A percentile compares a stretch with the other conserved stretches of the same genome.
phyloP scores from a whole-genome alignment of 257 asterid species.

The Phtheirospermum japonicum region DNA sequence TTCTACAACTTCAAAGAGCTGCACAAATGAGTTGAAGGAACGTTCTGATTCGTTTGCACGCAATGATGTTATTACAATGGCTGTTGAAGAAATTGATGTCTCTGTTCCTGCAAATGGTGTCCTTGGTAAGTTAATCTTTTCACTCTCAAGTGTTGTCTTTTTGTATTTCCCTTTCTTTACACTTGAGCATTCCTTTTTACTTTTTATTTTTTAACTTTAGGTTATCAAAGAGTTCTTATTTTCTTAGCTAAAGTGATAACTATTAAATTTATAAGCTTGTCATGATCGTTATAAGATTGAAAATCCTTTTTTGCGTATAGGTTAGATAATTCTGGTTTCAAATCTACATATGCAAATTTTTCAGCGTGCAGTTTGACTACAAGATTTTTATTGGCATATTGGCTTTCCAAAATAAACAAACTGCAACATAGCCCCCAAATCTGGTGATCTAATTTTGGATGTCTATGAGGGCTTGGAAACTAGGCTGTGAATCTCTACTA shows the following conservation, averaged over 20 bases:
- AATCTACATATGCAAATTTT: not conserved
- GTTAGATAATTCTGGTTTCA: conserved; percentile 1
- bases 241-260: not conserved
- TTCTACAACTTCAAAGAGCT: conserved; percentile 50
- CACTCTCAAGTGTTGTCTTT: conserved; percentile 14
- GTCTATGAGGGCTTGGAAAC: not conserved
- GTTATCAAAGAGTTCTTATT: not conserved
- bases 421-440: too few species aligned
- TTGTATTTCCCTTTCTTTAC: conserved; percentile 13
- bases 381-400: not conserved
- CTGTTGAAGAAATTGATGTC: conserved; percentile 42
- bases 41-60: conserved; percentile 35
- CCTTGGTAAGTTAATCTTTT: conserved; percentile 49
- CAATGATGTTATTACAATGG: conserved; percentile 27
- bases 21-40: conserved; percentile 47
- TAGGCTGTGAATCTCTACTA: not conserved
- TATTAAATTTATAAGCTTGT: too few species aligned
- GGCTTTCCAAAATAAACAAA: conserved; percentile 2
- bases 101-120: conserved; percentile 39
- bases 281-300: too few species aligned
- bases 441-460: too few species aligned
- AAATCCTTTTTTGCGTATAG: conserved; percentile 12
- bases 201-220: too few species aligned
- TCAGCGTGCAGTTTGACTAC: not conserved
- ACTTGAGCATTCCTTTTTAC: too few species aligned